Conservation (phyloP, 1,284 basidiomycete species). For the Mixia osmundae region DNA sequence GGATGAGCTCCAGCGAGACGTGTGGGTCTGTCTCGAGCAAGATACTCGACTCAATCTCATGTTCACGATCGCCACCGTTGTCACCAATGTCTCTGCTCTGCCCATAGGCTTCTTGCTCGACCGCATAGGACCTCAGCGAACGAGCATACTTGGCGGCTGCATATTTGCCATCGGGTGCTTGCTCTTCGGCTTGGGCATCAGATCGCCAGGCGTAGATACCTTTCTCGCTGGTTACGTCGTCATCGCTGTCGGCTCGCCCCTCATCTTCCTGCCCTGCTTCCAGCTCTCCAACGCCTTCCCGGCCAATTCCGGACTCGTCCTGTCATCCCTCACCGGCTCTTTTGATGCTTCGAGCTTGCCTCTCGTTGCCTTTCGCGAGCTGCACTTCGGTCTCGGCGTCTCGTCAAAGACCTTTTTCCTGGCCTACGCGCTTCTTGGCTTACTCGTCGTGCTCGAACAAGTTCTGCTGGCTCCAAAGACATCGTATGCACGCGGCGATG, state of each 20-base stretch:
- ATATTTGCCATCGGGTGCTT: constrained; percentile 20
- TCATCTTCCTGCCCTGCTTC: constrained; percentile 22
- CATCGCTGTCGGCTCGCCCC: constrained; percentile 23
- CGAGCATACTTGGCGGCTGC: constrained; percentile 18
- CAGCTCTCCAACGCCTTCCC: constrained; percentile 26
- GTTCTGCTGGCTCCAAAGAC: constrained; percentile 16
- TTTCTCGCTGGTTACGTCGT: constrained; percentile 22
- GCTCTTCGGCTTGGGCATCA: constrained; percentile 18
- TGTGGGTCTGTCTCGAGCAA: too few relatives aligned
- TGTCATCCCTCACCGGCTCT: constrained; percentile 24
- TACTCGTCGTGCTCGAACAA: constrained; percentile 20
- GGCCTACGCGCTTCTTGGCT: constrained; percentile 21
- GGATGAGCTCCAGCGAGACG: too few relatives aligned
- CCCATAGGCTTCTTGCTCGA: constrained; percentile 22
- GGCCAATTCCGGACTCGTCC: constrained; percentile 22
- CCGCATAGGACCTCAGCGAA: constrained; percentile 18
- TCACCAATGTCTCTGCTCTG: constrained; percentile 22
- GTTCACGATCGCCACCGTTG: constrained; percentile 22
- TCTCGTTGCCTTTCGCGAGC: constrained; percentile 20
- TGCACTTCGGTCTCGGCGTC: constrained; percentile 13
- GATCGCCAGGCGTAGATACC: constrained; percentile 17
- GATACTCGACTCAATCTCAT: constrained; percentile 18
- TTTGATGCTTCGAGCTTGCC: constrained; percentile 24
- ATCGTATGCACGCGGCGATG: constrained; percentile 2
- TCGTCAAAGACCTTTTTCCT: constrained; percentile 22